Percentiles rank a stretch among this genome's conserved stretches.
These are phyloP conservation scores for Solanum pennellii DNA, from an alignment of 257 asterid species.

Conservation along the genomic window DNA sequence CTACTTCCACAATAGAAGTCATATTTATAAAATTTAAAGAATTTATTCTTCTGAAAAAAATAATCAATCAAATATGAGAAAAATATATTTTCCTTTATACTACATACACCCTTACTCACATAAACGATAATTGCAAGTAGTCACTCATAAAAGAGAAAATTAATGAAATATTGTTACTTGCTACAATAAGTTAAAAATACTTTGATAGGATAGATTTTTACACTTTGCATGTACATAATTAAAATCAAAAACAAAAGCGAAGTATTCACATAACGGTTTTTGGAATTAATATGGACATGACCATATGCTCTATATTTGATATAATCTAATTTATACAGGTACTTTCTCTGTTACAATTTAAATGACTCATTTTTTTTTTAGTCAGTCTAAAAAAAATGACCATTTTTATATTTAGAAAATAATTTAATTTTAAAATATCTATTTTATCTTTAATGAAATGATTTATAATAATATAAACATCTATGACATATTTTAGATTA, in stretches of 20 bases:
- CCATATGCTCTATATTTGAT: not conserved
- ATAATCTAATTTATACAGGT: not conserved
- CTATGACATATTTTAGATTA: not conserved
- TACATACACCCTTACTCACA: not conserved
- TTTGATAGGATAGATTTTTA: not conserved
- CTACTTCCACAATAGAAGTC: rapidly evolving
- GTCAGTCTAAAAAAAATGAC: too few relatives aligned
- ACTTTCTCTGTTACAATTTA: too few relatives aligned
- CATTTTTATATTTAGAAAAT: not conserved
- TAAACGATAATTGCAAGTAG: not conserved
- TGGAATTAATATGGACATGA: not conserved
- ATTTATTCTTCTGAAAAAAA: not conserved
- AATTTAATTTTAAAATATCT: too few relatives aligned
- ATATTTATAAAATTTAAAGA: not conserved
- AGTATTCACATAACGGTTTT: not conserved
- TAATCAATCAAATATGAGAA: not conserved
- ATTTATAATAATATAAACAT: not conserved
- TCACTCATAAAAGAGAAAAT: not conserved
- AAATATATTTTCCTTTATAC: not conserved
- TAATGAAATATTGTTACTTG: not conserved
- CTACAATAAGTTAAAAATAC: not conserved
- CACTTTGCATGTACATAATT: not conserved
- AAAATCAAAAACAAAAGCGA: not conserved
- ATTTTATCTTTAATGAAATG: too few relatives aligned
- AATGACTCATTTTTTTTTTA: too few relatives aligned